Base-by-base conservation (phyloP, 129 eudicot species). In the Deinandra increscens region DNA sequence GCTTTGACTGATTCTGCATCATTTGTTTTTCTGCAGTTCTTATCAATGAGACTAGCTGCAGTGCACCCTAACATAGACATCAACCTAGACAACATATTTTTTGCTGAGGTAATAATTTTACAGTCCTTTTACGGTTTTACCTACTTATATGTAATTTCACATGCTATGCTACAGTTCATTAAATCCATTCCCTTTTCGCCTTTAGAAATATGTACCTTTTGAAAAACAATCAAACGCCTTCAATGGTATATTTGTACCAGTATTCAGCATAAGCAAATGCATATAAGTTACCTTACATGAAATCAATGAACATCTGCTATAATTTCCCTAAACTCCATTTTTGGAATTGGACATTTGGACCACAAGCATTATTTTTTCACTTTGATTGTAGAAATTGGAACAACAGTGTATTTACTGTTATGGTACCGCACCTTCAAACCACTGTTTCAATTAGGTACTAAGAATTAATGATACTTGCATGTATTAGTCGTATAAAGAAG, bases 11-110 rank as follows among this genome's bases (percentile, higher is more conserved):
- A 68, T 58, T 19, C 60, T 17, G 54, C 66, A 14, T 68, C 19
- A 63, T 22, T 17, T 54, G 48, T 78, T 67, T 50, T n/a, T 51
- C 42, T 70, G 29, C 89, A 94, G 99, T 80, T 84, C 61, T 75
- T 94, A 56, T 94, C 99, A 59, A 94, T 94, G 99, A 89, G 96
- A 72, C 95, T 94, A 61, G 99, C 99, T 72, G 95, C 99, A 43
- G 97, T 89, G 66, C 81, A 81, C 83, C 97, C 99, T 26, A 74
- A 92, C 79, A 79, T 89, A 19, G 96, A 89, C 75, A 80, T 94
- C 82, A 85, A 94, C 84, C 76, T 89, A 14, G 98, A 93, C 73
- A 76, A 80, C 76, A 76, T 93, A 34, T 81, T 89, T 53, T 76
- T 87, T 66, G 81, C 88, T 46, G 96, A 87, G 79, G 98, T 89